Conservation (phyloP, 2,329 filamentous ascomycete genomes). For the Verticillium zaregamsianum region DNA sequence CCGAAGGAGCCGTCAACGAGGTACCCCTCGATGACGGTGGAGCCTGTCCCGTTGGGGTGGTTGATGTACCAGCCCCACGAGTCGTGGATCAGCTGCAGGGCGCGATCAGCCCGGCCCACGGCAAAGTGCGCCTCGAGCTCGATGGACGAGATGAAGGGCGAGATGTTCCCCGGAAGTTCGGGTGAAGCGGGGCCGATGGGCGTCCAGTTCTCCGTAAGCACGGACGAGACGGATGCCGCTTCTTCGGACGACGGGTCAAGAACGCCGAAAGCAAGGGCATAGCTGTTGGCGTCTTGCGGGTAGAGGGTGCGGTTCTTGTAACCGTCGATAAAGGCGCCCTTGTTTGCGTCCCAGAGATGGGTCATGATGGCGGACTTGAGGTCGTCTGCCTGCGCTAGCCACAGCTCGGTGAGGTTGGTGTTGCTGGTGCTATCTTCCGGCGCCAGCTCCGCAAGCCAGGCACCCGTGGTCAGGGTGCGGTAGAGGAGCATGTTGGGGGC, state of each 20-base stretch:
- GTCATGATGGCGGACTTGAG: constrained; percentile 41
- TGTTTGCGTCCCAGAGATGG: constrained; percentile 41
- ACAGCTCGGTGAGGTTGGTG: constrained; percentile 29
- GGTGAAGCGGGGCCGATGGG: constrained; percentile 50
- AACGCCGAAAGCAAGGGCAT: constrained; percentile 47
- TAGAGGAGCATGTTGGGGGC: constrained; percentile 48
- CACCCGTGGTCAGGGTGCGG: constrained; percentile 48
- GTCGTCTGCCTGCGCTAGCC: constrained; percentile 32
- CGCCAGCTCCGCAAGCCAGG: constrained; percentile 42
- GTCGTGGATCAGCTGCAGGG: constrained; percentile 50
- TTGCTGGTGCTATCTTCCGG: constrained; percentile 29
- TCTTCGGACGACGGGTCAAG: constrained; percentile 25
- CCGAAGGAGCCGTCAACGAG: constrained; percentile 51
- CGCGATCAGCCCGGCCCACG: constrained; percentile 41
- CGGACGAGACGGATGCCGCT: constrained; percentile 35
- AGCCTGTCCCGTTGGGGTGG: constrained; percentile 52
- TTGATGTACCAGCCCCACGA: constrained; percentile 59
- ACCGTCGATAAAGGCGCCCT: constrained; percentile 52
- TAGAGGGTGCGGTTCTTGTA: constrained; percentile 44
- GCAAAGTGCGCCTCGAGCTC: constrained; percentile 55
- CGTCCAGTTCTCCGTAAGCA: constrained; percentile 48
- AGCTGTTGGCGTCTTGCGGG: constrained; percentile 57
- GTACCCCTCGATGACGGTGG: constrained; percentile 57
- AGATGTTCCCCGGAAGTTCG: constrained; percentile 53
- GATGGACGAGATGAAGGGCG: constrained; percentile 54